Conservation (phyloP, 1,284 basidiomycete genomes). For the Tremellales sp. region DNA sequence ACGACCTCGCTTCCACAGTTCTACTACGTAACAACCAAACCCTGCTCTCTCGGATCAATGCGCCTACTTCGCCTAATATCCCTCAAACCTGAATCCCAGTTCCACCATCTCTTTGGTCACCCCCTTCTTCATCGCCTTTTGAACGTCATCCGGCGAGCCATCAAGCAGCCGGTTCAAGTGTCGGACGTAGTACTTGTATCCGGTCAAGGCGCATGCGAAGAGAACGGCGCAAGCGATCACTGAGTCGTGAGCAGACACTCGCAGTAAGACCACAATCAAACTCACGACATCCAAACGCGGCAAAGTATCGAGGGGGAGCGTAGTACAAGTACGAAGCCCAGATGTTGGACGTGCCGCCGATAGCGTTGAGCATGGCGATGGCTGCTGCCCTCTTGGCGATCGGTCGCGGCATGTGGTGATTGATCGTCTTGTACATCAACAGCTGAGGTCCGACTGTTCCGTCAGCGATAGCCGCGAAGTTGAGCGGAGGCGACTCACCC, state of each 20-base stretch:
- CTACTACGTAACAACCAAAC: no score
- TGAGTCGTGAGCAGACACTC: not conserved
- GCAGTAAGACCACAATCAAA: not conserved
- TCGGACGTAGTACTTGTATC: constrained; percentile 12
- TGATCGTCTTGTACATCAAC: constrained; percentile 34
- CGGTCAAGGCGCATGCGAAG: constrained; percentile 15
- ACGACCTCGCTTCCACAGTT: no score
- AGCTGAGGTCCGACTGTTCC: constrained; percentile 29
- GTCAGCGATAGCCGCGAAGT: not conserved
- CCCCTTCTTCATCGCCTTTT: constrained; percentile 15
- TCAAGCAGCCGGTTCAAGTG: constrained; percentile 13
- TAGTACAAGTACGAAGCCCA: constrained; percentile 19
- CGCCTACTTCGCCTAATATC: constrained; percentile 19
- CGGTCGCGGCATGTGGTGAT: constrained; percentile 29
- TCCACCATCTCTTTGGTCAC: constrained; percentile 22
- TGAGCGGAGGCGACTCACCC: constrained; percentile 4
- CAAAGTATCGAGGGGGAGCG: constrained; percentile 13
- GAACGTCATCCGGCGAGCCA: constrained; percentile 8
- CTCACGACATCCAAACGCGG: constrained; percentile 21
- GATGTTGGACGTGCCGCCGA: constrained; percentile 29
- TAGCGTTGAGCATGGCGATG: constrained; percentile 30
- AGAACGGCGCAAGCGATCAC: constrained; percentile 11
- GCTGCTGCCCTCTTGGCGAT: constrained; percentile 31
- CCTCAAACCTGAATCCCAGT: constrained; percentile 22
- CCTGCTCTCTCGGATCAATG: no score